Percentiles rank a stretch among this genome's conserved stretches.
Evolutionary conservation across 495 filamentous ascomycete genomes (phyloP).

Genomic region (Zalerion maritima): DNA sequence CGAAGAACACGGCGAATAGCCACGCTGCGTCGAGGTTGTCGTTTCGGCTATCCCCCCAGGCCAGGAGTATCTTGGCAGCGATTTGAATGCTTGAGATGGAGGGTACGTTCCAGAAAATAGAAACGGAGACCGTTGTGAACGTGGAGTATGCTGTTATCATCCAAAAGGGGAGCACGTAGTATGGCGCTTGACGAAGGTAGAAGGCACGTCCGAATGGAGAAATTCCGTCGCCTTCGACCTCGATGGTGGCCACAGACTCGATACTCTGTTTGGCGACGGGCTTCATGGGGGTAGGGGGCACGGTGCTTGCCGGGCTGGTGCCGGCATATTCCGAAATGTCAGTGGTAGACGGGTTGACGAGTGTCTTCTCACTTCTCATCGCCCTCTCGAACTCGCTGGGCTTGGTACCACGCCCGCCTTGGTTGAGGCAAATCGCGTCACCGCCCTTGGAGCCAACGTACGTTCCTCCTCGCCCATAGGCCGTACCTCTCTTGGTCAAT

Average conservation of each 20-base stretch:
- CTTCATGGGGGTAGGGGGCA: background rate
- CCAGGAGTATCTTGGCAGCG: slow-evolving; percentile 5
- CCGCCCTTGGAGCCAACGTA: slow-evolving; percentile 30
- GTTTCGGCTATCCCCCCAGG: no score
- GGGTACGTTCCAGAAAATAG: slow-evolving; percentile 26
- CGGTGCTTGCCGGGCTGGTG: no score
- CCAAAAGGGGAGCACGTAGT: slow-evolving; percentile 22
- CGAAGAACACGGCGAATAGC: slow-evolving; percentile 17
- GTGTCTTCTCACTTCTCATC: no score
- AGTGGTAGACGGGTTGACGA: slow-evolving; percentile 1
- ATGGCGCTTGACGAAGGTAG: slow-evolving; percentile 24
- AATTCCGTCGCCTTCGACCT: slow-evolving; percentile 5
- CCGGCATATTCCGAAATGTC: no score
- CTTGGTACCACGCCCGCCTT: slow-evolving; percentile 1
- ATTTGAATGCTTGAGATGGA: slow-evolving; percentile 18
- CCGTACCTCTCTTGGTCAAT: slow-evolving; percentile 21
- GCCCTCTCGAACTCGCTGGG: background rate
- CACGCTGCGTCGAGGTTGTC: slow-evolving; percentile 13
- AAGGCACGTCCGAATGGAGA: slow-evolving; percentile 30
- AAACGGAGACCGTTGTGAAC: slow-evolving; percentile 16
- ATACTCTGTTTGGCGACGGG: background rate
- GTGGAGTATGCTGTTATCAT: slow-evolving; percentile 27
- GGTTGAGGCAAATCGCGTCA: slow-evolving; percentile 22
- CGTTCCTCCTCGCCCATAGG: slow-evolving; percentile 21
- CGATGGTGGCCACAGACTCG: slow-evolving; percentile 2